These are phyloP conservation scores for Coemansia sp. DNA, from an alignment of 192 early-diverging fungal genomes.

Conservation along the genomic window DNA sequence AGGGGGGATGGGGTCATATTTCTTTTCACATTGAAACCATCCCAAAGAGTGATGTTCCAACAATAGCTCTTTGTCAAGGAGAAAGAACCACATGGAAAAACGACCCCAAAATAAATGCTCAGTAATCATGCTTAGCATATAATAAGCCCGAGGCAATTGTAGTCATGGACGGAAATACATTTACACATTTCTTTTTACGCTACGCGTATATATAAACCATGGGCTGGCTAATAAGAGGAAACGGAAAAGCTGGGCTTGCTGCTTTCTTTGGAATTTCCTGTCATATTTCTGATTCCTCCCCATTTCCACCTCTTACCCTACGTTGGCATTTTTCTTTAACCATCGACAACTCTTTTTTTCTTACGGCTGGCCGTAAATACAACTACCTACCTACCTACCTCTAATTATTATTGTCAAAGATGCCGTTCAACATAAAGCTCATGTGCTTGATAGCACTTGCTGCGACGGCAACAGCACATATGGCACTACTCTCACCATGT, in stretches of 20 bases:
- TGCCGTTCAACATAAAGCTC: background rate
- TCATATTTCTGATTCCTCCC: no score
- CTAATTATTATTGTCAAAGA: background rate
- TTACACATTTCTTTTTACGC: background rate
- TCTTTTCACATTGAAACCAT: background rate
- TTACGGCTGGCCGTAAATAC: background rate
- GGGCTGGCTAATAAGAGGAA: no score
- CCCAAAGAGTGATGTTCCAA: background rate
- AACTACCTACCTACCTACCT: background rate
- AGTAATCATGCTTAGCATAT: background rate
- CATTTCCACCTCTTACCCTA: no score
- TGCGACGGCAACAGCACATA: slow-evolving; percentile 26
- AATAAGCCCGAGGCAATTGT: background rate
- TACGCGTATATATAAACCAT: no score
- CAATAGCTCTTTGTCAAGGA: background rate
- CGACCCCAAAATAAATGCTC: background rate
- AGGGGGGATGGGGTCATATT: background rate
- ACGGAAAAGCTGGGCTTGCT: no score
- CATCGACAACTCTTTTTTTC: background rate
- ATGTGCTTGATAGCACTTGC: slow-evolving; percentile 4
- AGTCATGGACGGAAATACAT: background rate
- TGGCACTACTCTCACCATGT: slow-evolving; percentile 41
- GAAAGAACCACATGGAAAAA: background rate
- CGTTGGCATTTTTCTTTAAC: no score
- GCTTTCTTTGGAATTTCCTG: no score